Base-by-base conservation (phyloP, 805 yeast genomes). In the Candida insectalens region DNA sequence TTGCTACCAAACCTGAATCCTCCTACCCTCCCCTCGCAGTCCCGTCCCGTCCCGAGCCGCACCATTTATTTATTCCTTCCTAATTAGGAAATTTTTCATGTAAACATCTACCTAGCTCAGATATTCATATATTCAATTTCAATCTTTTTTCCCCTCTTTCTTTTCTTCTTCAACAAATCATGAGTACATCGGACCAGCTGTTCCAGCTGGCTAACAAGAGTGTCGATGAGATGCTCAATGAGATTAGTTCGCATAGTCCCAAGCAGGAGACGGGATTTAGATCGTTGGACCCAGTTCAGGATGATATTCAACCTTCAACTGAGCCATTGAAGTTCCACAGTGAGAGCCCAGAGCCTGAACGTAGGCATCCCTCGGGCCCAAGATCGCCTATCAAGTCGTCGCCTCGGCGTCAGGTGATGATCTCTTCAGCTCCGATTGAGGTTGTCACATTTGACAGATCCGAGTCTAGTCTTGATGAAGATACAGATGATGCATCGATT, bases 371-470 rank as follows among this genome's bases (percentile, higher is more conserved):
- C 19, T 54, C 47, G 25, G 64, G 61, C n/a, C 45, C 60, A 27
- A 39, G 52, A 29, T 29, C 26, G 20, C 29, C 28, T 9, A 30
- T 38, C 8, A 26, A 35, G 19, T 35, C 38, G 5, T 37, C 44
- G 12, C 46, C 64, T 0, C 58, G 52, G 33, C 62, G 59, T 34
- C 52, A 59, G 4, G 68, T 64, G 6, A 53, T 53, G 17, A 62
- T 64, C 27, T 64, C 61, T 33, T 37, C 43, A 5, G 19, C 8
- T 6, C 30, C 30, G 9, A 12, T 15, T 8, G 19, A 27, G 19
- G 51, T 63, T 1, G 65, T 68, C 3, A 63, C 65, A 32, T 56
- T 57, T 38, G 49, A 59, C 4, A 34, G 60, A 21, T 60, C 57
- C 37, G 60, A 57, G 30, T 33, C 44, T 14, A 39, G 49, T 5